These are phyloP conservation scores for Terfezia boudieri DNA, from an alignment of 495 filamentous ascomycete genomes.

Conservation along the genomic window DNA sequence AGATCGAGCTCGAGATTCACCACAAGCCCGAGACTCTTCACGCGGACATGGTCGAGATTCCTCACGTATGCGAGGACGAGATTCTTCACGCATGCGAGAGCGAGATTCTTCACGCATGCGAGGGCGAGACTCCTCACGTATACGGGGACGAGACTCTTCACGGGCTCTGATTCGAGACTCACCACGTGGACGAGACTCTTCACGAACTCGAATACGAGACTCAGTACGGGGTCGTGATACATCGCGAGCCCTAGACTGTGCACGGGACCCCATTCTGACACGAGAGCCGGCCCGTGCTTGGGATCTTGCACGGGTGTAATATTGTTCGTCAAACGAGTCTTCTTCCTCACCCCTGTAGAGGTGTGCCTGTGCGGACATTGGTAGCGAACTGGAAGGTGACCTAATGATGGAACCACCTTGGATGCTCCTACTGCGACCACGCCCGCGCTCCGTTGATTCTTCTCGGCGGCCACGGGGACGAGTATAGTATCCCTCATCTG, in stretches of 20 bases:
- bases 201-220: background rate
- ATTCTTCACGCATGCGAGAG: background rate
- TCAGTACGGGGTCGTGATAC: background rate
- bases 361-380: constrained; percentile 31
- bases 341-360: constrained; percentile 16
- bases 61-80: background rate
- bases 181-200: background rate
- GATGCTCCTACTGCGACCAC: constrained; percentile 26
- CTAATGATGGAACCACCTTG: constrained; percentile 31
- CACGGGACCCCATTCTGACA: background rate
- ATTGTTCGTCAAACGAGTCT: constrained; percentile 5
- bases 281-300: background rate
- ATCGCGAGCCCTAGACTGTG: background rate
- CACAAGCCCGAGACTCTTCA: background rate
- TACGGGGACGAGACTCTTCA: background rate
- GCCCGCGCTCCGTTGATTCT: constrained; percentile 31
- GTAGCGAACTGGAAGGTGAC: constrained; percentile 64
- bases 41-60: background rate
- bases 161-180: background rate
- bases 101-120: background rate
- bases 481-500: background rate
- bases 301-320: constrained; percentile 6
- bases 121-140: background rate
- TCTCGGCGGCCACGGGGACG: constrained; percentile 18
- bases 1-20: background rate